Conservation (phyloP, 2,329 filamentous ascomycete species). For the Diaporthe humulicola region DNA sequence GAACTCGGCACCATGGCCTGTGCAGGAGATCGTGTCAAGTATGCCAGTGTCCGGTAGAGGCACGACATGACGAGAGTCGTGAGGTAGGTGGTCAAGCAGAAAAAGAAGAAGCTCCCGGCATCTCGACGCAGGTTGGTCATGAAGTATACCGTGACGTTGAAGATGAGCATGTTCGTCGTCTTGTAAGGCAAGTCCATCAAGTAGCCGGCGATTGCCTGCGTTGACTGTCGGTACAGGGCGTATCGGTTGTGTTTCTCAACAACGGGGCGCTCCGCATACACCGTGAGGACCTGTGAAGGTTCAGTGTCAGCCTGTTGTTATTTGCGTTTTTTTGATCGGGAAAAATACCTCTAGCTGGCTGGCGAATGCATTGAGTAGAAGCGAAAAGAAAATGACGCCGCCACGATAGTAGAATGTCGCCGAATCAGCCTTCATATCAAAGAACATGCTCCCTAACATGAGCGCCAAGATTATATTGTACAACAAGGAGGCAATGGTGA, state of each 20-base stretch:
- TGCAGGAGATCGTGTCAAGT: background rate
- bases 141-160: conserved; percentile 4
- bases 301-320: background rate
- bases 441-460: conserved; percentile 5
- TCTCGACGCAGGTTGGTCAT: conserved; percentile 1
- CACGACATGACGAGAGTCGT: conserved; percentile 4
- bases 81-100: conserved; percentile 62
- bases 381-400: background rate
- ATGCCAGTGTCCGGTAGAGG: background rate
- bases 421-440: background rate
- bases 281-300: background rate
- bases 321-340: no score
- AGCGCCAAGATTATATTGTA: background rate
- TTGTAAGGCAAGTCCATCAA: background rate
- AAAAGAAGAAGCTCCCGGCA: conserved; percentile 1
- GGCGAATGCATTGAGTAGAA: background rate
- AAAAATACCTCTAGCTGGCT: background rate
- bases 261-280: background rate
- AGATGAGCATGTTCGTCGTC: background rate
- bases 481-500: background rate
- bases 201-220: background rate
- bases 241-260: conserved; percentile 9
- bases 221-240: background rate
- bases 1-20: conserved; percentile 3
- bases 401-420: background rate